Evolutionary conservation across 139 green algal species (phyloP).

Genomic region (Haematococcus sp.): DNA sequence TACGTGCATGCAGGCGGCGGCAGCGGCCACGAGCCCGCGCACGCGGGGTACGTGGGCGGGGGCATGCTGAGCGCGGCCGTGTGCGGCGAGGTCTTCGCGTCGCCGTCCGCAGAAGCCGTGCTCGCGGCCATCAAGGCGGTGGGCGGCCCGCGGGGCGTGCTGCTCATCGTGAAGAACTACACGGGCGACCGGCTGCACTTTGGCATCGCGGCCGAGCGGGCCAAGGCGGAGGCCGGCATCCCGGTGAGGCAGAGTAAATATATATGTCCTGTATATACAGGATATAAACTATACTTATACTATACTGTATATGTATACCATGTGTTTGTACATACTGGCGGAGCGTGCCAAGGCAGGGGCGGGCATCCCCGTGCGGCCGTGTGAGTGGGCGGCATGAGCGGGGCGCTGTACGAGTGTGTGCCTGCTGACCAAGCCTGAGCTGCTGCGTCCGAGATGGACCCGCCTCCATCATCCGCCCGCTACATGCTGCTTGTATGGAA

Average conservation of each 20-base stretch:
- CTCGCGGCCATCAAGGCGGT: slow-evolving; percentile 76
- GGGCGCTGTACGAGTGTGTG: no score
- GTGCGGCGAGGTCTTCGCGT: slow-evolving; percentile 84
- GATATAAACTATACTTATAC: no score
- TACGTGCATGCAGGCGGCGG: slow-evolving; percentile 58
- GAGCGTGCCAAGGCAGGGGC: no score
- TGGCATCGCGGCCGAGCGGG: slow-evolving; percentile 82
- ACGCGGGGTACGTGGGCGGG: slow-evolving; percentile 76
- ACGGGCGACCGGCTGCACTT: slow-evolving; percentile 92
- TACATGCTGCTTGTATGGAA: no score
- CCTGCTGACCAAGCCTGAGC: no score
- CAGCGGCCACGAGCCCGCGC: slow-evolving; percentile 84
- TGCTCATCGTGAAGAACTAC: slow-evolving; percentile 90
- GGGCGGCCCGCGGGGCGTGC: slow-evolving; percentile 51
- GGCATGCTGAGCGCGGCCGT: slow-evolving; percentile 91
- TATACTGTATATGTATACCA: no score
- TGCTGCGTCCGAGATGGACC: no score
- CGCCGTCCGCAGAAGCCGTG: slow-evolving; percentile 43
- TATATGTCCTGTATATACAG: no score
- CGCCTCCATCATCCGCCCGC: no score
- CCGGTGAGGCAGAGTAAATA: background rate
- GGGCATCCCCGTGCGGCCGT: no score
- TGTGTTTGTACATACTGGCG: no score
- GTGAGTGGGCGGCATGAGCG: no score
- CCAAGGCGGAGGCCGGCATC: slow-evolving; percentile 62